These are phyloP conservation scores for Physcia stellaris DNA, from an alignment of 495 filamentous ascomycete genomes.

Conservation along the genomic window DNA sequence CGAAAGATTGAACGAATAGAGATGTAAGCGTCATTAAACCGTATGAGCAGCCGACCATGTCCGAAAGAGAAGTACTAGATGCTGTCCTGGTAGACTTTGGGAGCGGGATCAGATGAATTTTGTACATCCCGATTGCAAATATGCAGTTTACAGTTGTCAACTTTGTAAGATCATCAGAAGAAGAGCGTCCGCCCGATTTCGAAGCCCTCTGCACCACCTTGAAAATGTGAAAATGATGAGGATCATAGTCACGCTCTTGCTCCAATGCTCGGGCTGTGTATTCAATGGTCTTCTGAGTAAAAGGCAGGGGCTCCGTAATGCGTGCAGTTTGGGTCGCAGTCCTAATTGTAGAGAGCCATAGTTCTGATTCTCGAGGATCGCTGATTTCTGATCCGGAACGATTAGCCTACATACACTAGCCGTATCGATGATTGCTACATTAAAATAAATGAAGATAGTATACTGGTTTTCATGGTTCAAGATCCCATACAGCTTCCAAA, in stretches of 20 bases:
- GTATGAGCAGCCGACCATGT: slow-evolving; percentile 38
- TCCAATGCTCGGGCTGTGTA: slow-evolving; percentile 56
- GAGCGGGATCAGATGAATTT: slow-evolving; percentile 67
- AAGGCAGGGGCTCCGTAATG: slow-evolving; percentile 36
- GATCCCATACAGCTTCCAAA: too few species aligned
- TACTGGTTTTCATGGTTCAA: too few species aligned
- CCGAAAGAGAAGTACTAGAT: slow-evolving; percentile 38
- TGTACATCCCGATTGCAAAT: slow-evolving; percentile 71
- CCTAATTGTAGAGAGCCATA: slow-evolving; percentile 60
- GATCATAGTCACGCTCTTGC: slow-evolving; percentile 53
- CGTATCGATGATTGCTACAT: too few species aligned
- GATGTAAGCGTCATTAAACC: slow-evolving; percentile 65
- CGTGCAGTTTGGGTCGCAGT: slow-evolving; percentile 42
- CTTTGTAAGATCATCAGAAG: slow-evolving; percentile 67
- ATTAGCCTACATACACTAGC: too few species aligned
- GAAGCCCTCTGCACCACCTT: slow-evolving; percentile 66
- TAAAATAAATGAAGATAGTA: too few species aligned
- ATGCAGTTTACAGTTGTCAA: slow-evolving; percentile 63
- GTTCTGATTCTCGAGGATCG: slow-evolving; percentile 57
- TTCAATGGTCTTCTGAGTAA: slow-evolving; percentile 45
- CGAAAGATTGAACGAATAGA: slow-evolving; percentile 51
- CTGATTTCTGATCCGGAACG: too few species aligned
- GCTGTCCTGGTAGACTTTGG: slow-evolving; percentile 43
- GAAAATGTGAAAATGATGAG: slow-evolving; percentile 62
- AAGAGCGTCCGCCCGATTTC: slow-evolving; percentile 44